phyloP scores from a whole-genome alignment of 495 filamentous ascomycete genomes.

The Talaromyces wortmannii region DNA sequence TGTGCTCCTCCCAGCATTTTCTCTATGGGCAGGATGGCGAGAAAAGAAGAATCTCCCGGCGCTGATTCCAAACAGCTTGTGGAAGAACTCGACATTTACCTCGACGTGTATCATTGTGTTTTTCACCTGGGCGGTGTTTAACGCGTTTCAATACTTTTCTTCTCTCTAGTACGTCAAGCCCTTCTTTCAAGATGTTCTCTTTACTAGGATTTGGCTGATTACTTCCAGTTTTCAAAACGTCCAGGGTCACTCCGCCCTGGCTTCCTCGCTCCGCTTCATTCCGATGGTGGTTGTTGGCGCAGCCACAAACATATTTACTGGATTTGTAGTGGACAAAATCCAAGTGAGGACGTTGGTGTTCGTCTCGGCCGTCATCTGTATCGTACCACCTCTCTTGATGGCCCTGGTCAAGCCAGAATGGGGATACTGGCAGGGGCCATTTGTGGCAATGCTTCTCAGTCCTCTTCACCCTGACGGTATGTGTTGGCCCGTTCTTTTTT shows the following conservation, averaged over 20 bases:
- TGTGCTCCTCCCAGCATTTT: conserved; percentile 34
- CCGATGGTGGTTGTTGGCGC: conserved; percentile 44
- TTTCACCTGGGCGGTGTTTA: conserved; percentile 36
- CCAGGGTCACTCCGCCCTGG: conserved; percentile 19
- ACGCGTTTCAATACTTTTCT: conserved; percentile 41
- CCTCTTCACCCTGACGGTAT: conserved; percentile 38
- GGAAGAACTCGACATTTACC: conserved; percentile 41
- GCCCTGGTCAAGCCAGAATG: conserved; percentile 28
- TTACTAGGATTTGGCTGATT: too few species aligned
- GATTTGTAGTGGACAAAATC: conserved; percentile 41
- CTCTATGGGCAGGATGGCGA: conserved; percentile 35
- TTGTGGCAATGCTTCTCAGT: conserved; percentile 38
- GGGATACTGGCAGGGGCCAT: conserved; percentile 50
- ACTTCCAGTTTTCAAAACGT: too few species aligned
- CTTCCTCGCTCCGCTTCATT: conserved; percentile 46
- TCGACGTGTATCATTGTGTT: conserved; percentile 43
- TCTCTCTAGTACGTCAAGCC: conserved; percentile 19
- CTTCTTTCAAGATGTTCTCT: conserved; percentile 43
- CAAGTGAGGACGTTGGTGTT: conserved; percentile 36
- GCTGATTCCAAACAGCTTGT: conserved; percentile 48
- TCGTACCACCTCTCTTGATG: conserved; percentile 45
- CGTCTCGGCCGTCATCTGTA: conserved; percentile 31
- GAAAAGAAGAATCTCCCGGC: conserved; percentile 31
- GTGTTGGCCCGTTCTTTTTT: neutral
- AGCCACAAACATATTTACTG: conserved; percentile 43